phyloP scores from a whole-genome alignment of 2,329 filamentous ascomycete species.

The Aspergillus clavatus region DNA sequence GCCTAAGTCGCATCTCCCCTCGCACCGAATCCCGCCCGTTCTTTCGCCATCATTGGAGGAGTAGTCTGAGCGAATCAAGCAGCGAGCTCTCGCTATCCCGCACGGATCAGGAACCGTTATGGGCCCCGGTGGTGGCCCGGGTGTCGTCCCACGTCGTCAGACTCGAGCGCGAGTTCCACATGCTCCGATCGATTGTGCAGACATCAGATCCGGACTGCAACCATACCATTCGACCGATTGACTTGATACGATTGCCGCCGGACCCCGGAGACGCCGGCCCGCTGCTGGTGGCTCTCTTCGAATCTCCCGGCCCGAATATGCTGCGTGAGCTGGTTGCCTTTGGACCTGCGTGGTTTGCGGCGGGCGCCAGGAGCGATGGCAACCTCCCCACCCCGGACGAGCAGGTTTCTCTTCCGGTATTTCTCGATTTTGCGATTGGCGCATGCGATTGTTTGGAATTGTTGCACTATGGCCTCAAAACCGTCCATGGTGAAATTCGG shows the following conservation, averaged over 20 bases:
- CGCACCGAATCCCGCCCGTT: constrained; percentile 37
- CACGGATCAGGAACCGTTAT: constrained; percentile 37
- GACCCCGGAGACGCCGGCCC: constrained; percentile 64
- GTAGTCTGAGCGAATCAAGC: constrained; percentile 49
- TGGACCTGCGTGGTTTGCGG: constrained; percentile 68
- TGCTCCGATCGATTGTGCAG: constrained; percentile 66
- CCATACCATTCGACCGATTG: constrained; percentile 76
- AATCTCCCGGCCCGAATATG: constrained; percentile 70
- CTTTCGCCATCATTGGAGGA: constrained; percentile 44
- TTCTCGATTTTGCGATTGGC: constrained; percentile 87
- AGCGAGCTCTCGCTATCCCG: constrained; percentile 41
- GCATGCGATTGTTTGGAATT: constrained; percentile 81
- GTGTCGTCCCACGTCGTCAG: constrained; percentile 77
- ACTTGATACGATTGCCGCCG: constrained; percentile 67
- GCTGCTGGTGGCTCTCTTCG: constrained; percentile 77
- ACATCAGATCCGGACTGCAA: constrained; percentile 67
- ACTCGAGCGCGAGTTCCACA: constrained; percentile 82
- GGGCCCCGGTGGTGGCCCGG: constrained; percentile 69
- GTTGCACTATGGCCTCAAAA: constrained; percentile 80
- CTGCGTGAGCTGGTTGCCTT: constrained; percentile 67
- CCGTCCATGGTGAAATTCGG: constrained; percentile 85
- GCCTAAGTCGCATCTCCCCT: constrained; percentile 41
- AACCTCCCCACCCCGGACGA: constrained; percentile 50
- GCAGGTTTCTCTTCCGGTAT: constrained; percentile 66
- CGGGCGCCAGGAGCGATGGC: constrained; percentile 45